phyloP scores from a whole-genome alignment of 169 alveolate genomes.

The Perkinsus marinus region DNA sequence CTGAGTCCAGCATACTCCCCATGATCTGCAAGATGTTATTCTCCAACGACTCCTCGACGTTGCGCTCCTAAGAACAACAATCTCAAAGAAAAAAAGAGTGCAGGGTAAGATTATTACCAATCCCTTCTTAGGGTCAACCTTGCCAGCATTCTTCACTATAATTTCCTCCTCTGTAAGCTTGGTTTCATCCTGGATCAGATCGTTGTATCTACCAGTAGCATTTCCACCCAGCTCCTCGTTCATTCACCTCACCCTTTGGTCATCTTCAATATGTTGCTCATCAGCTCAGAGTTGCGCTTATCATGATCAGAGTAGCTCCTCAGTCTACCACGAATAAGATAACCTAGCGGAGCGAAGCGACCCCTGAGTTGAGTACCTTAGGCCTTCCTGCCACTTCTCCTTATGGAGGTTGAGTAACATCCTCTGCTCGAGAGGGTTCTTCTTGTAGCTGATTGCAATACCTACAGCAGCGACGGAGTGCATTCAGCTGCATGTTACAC shows the following conservation, averaged over 20 bases:
- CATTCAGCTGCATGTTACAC: neutral
- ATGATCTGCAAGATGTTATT: conserved; percentile 44
- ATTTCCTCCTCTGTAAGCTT: conserved; percentile 84
- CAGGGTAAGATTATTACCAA: too few species aligned
- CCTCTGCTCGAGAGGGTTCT: conserved; percentile 85
- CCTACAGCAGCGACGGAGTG: neutral
- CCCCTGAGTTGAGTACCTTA: conserved; percentile 43
- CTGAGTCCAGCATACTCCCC: conserved; percentile 43
- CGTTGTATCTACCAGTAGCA: conserved; percentile 71
- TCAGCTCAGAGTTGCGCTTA: neutral
- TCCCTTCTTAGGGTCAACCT: conserved; percentile 77
- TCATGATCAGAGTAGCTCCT: neutral
- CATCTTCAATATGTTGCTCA: conserved; percentile 30
- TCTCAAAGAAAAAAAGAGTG: too few species aligned
- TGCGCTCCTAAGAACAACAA: conserved; percentile 3
- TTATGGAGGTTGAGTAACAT: conserved; percentile 90
- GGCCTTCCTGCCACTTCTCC: conserved; percentile 86
- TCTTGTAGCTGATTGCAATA: conserved; percentile 90
- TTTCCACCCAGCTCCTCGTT: conserved; percentile 45
- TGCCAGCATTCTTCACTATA: conserved; percentile 72
- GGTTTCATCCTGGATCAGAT: conserved; percentile 83
- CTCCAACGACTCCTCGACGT: conserved; percentile 40
- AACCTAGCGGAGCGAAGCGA: conserved; percentile 8
- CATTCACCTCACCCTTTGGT: conserved; percentile 39
- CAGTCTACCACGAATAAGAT: neutral